These are phyloP conservation scores for Mallotus nudiflorus DNA, from an alignment of 345 rosid species.

Conservation along the genomic window DNA sequence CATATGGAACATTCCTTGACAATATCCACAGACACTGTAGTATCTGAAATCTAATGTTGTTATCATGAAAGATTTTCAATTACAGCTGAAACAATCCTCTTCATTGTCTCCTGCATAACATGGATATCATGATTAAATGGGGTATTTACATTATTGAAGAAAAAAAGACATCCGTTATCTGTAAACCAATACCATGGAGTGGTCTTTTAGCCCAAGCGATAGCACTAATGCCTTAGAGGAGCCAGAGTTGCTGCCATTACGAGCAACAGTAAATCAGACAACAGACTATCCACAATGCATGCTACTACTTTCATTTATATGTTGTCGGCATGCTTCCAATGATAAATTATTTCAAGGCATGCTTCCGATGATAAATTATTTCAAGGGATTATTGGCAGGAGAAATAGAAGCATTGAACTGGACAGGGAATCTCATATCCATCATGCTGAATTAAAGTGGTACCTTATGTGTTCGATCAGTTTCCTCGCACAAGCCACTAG, in stretches of 20 bases:
- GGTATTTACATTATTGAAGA: neutral
- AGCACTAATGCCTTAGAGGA: slow-evolving; percentile 70
- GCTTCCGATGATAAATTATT: neutral
- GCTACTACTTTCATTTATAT: too few relatives aligned
- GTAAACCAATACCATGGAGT: slow-evolving; percentile 53
- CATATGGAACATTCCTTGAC: neutral
- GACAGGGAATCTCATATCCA: neutral
- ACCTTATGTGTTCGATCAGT: slow-evolving; percentile 89
- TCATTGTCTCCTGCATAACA: slow-evolving; percentile 69
- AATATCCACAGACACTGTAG: neutral
- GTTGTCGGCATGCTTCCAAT: too few relatives aligned
- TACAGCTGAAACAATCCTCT: slow-evolving; percentile 66
- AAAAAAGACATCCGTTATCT: neutral
- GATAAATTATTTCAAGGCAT: too few relatives aligned
- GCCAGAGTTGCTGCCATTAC: slow-evolving; percentile 44
- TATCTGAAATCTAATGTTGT: neutral
- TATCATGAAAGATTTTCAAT: slow-evolving; percentile 73
- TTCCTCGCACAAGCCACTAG: slow-evolving; percentile 78
- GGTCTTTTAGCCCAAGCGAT: slow-evolving; percentile 90
- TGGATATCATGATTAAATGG: neutral
- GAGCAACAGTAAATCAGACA: neutral
- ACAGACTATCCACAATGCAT: neutral
- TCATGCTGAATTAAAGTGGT: neutral
- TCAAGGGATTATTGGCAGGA: neutral
- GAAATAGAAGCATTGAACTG: neutral